Conservation (phyloP, 1,139 yeast species). For the Protomyces arabidopsidicola region DNA sequence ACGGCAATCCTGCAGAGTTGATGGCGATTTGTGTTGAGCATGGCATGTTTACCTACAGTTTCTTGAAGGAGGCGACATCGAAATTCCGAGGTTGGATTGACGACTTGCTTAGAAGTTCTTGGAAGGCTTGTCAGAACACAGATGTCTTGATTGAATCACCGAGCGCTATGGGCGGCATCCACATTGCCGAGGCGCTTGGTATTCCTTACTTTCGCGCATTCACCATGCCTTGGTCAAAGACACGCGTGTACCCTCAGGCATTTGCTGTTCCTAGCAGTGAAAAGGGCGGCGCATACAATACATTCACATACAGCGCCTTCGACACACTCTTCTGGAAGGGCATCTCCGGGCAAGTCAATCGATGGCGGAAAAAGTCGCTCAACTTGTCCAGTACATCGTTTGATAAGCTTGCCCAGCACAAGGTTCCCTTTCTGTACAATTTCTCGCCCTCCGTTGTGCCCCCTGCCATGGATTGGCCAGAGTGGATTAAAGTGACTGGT, state of each 20-base stretch:
- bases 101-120: constrained; percentile 62
- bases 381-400: constrained; percentile 65
- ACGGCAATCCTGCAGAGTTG: constrained; percentile 89
- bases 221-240: constrained; percentile 98
- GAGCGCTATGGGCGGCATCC: constrained; percentile 92
- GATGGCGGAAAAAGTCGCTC: constrained; percentile 71
- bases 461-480: constrained; percentile 88
- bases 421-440: constrained; percentile 82
- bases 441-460: constrained; percentile 84
- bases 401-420: constrained; percentile 64
- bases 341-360: constrained; percentile 78
- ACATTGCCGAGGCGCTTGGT: constrained; percentile 83
- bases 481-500: constrained; percentile 91
- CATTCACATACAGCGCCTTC: constrained; percentile 84
- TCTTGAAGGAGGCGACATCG: constrained; percentile 73
- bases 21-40: constrained; percentile 91
- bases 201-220: constrained; percentile 92
- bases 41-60: constrained; percentile 78
- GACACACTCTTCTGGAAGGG: constrained; percentile 94
- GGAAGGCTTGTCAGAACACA: constrained; percentile 83
- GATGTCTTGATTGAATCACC: constrained; percentile 90
- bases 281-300: constrained; percentile 87
- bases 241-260: constrained; percentile 94
- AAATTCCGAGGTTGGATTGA: constrained; percentile 88
- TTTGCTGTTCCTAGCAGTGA: constrained; percentile 91